Evolutionary conservation across 2,329 filamentous ascomycete species (phyloP).

Genomic region (Ceratocystis destructans): DNA sequence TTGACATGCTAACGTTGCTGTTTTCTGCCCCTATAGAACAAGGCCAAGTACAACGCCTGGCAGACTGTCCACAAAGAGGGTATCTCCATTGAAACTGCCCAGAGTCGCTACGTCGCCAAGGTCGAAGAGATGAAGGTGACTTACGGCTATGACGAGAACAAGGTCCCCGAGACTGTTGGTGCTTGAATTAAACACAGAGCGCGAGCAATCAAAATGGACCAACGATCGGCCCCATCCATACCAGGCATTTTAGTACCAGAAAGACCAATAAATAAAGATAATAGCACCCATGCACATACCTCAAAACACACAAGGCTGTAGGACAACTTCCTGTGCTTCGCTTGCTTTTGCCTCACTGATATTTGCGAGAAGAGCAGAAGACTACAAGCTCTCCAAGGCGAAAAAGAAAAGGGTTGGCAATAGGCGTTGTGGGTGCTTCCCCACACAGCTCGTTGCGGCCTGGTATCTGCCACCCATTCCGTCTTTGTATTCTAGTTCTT

Average conservation of each 20-base stretch:
- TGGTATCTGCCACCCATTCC: too few relatives aligned
- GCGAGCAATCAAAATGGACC: neutral
- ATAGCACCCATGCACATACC: neutral
- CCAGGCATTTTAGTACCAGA: neutral
- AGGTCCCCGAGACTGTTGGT: slow-evolving; percentile 45
- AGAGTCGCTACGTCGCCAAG: slow-evolving; percentile 60
- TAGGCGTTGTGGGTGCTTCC: too few relatives aligned
- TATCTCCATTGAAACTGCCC: slow-evolving; percentile 50
- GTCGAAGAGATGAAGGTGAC: slow-evolving; percentile 58
- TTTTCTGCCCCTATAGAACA: slow-evolving; percentile 39
- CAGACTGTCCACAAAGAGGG: slow-evolving; percentile 52
- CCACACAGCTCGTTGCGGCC: too few relatives aligned
- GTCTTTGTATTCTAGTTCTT: too few relatives aligned
- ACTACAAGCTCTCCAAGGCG: too few relatives aligned
- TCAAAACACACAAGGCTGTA: neutral
- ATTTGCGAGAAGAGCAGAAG: too few relatives aligned
- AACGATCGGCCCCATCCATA: neutral
- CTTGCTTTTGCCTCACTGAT: too few relatives aligned
- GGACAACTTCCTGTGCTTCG: too few relatives aligned
- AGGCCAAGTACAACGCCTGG: slow-evolving; percentile 72
- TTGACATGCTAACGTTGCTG: slow-evolving; percentile 7
- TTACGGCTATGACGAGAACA: slow-evolving; percentile 53
- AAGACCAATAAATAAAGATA: neutral
- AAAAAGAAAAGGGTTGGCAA: too few relatives aligned
- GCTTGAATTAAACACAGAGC: slow-evolving; percentile 20